Base-by-base conservation (phyloP, 2,329 filamentous ascomycete species). In the Aschersonia sp. region DNA sequence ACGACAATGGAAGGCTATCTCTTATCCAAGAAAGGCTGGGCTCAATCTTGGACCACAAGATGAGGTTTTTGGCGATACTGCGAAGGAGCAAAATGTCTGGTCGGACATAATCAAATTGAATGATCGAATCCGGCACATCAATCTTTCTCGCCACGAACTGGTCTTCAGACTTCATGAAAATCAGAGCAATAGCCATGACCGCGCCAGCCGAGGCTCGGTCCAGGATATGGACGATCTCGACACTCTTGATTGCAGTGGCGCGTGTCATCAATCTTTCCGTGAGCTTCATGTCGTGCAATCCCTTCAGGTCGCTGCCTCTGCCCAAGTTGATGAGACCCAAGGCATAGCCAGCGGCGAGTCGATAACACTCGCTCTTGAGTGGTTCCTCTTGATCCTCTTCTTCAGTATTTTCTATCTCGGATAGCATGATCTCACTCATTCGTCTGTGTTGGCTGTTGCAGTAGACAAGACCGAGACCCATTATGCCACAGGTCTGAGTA, bases 351-450 rank as follows among this genome's bases (percentile, higher is more conserved):
- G 94, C 89, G 6, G 92, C 89, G 38, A 98, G 74, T 41, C 94
- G 82, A 63, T 98, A 98, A n/a, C 89, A 89, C 67, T 98, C 92
- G 59, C 94, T 91, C 30, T 91, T 81, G 45, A 97, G 67, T 29
- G 82, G 81, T 57, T 95, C 87, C 49, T 89, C 84, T 51, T 96
- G 89, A 47, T 91, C 85, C 40, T 85, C 76, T 30, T 73, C 69
- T 43, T 92, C 88, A 46, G 88, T 75, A 52, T 89, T 84, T 61
- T 96, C 89, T 51, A 98, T 92, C 62, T 98, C 92, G 0, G 91
- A 97, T 46, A 98, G 78, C 88, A 98, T 96, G 20, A 97, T 88
- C 62, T 98, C 92, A 60, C 89, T 97, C 92, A 98, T 98, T 40
- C 94, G 82, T 31, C 94, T 85, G 65, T 98, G 94, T 58, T 97